Evolutionary conservation across 1,284 basidiomycete genomes (phyloP).

Genomic region (Gomphus bonarii): DNA sequence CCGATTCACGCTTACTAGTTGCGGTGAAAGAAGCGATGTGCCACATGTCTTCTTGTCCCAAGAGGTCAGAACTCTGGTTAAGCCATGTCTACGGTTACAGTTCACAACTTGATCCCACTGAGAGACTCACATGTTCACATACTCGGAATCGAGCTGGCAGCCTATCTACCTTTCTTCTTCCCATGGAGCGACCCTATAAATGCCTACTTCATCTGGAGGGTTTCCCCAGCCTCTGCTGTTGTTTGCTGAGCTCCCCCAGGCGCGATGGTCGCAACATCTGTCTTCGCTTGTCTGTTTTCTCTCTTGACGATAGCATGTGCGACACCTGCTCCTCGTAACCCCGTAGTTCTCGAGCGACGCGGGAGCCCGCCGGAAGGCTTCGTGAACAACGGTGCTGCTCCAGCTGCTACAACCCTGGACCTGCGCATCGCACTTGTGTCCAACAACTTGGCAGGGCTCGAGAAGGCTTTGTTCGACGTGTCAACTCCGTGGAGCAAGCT

Average conservation of each 20-base stretch:
- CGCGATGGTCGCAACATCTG: constrained; percentile 8
- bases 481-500: constrained; percentile 20
- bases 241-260: background rate
- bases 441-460: constrained; percentile 25
- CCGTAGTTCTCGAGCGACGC: constrained; percentile 21
- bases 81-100: too few relatives aligned
- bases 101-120: too few relatives aligned
- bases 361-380: constrained; percentile 21
- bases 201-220: background rate
- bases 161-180: too few relatives aligned
- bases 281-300: constrained; percentile 7
- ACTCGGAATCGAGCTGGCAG: too few relatives aligned
- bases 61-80: too few relatives aligned
- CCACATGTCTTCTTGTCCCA: too few relatives aligned
- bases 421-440: constrained; percentile 26
- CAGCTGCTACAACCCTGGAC: constrained; percentile 20
- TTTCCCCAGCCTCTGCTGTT: background rate
- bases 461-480: constrained; percentile 24
- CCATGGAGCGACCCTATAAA: background rate
- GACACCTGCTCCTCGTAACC: background rate
- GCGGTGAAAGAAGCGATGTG: too few relatives aligned
- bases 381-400: constrained; percentile 20
- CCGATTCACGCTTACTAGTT: too few relatives aligned
- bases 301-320: background rate
- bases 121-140: too few relatives aligned